Evolutionary conservation across 129 eudicot species (phyloP).

Genomic region (Sambucus nigra): DNA sequence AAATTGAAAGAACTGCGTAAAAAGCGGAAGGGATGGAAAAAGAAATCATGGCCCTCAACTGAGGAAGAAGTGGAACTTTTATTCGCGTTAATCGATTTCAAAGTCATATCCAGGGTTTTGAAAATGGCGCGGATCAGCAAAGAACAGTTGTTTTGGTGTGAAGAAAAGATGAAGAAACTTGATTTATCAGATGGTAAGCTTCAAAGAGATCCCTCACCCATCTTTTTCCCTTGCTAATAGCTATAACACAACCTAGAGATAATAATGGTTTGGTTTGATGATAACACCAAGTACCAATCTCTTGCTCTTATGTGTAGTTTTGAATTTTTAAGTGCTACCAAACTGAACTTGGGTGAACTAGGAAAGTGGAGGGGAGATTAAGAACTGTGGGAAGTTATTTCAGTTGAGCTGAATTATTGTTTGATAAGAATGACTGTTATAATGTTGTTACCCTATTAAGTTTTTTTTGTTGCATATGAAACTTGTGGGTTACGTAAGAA

Average conservation of each 20-base stretch:
- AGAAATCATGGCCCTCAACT: constrained; percentile 68
- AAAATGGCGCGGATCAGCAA: constrained; percentile 58
- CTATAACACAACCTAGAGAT: not conserved
- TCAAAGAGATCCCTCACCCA: constrained; percentile 84
- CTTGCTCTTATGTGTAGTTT: too few species aligned
- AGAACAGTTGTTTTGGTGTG: constrained; percentile 85
- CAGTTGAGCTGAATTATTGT: too few species aligned
- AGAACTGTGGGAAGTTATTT: too few species aligned
- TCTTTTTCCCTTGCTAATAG: constrained; percentile 63
- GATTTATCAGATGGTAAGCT: constrained; percentile 50
- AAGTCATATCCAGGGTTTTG: constrained; percentile 58
- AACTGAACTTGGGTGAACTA: too few species aligned
- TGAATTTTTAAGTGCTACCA: too few species aligned
- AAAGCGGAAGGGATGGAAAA: constrained; percentile 64
- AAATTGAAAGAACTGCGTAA: constrained; percentile 78
- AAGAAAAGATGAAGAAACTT: constrained; percentile 87
- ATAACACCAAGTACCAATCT: too few species aligned
- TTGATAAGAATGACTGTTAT: too few species aligned
- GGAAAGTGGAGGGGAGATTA: too few species aligned
- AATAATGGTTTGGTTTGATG: too few species aligned
- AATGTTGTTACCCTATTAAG: too few species aligned
- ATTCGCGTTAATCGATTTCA: constrained; percentile 57
- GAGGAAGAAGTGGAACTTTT: constrained; percentile 64
- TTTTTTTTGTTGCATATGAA: too few species aligned
- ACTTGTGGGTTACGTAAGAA: too few species aligned